A percentile compares a stretch with the other conserved stretches of the same genome.
phyloP scores from a whole-genome alignment of 2,329 filamentous ascomycete genomes.

The Ophiosphaerella narmari region DNA sequence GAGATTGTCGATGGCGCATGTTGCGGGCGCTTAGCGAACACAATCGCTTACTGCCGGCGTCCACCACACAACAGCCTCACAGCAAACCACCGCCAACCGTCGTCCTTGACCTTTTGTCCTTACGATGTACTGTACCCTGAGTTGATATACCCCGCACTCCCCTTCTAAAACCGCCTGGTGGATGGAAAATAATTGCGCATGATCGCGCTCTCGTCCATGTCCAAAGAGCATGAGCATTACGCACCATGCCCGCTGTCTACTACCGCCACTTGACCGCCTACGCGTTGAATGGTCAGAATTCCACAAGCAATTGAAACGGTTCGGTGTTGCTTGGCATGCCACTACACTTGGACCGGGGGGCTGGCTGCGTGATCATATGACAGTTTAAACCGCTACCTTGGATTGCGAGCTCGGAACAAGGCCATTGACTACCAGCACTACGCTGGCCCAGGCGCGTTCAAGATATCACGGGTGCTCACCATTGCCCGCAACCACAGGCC shows the following conservation, averaged over 20 bases:
- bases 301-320: conserved; percentile 24
- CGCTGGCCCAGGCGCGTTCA: conserved; percentile 11
- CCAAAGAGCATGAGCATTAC: neutral
- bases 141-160: too few relatives aligned
- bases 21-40: neutral
- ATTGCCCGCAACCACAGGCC: conserved; percentile 9
- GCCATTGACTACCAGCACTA: conserved; percentile 16
- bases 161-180: too few relatives aligned
- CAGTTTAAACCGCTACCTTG: conserved; percentile 31
- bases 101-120: too few relatives aligned
- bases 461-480: conserved; percentile 1
- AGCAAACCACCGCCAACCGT: too few relatives aligned
- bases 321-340: conserved; percentile 26
- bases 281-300: conserved; percentile 10
- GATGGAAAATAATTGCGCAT: too few relatives aligned
- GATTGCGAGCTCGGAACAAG: conserved; percentile 22
- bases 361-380: conserved; percentile 41
- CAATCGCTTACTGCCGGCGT: conserved; percentile 1
- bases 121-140: too few relatives aligned
- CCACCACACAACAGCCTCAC: neutral
- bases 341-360: conserved; percentile 23
- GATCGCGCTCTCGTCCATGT: neutral
- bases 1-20: neutral
- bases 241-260: neutral
- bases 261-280: conserved; percentile 1